phyloP scores from a whole-genome alignment of 2,329 filamentous ascomycete genomes.

The Xylaria sp. region DNA sequence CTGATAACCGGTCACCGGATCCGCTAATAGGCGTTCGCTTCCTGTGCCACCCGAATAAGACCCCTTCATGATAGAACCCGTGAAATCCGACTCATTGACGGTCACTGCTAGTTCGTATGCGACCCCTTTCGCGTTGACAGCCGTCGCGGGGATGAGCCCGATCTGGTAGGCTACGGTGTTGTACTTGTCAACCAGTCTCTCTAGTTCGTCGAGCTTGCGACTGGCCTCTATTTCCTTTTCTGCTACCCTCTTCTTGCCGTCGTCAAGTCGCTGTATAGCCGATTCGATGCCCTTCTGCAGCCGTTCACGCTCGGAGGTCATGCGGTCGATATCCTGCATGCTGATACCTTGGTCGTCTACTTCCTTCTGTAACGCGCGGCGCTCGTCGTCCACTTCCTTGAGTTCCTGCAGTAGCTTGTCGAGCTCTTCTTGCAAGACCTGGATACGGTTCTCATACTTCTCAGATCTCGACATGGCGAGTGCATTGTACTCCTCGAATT shows the following conservation, averaged over 20 bases:
- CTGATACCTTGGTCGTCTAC: conserved; percentile 94
- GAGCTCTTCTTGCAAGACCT: conserved; percentile 84
- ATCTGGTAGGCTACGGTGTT: conserved; percentile 95
- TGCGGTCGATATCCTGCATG: conserved; percentile 98
- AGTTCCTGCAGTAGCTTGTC: conserved; percentile 77
- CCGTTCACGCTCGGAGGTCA: conserved; percentile 93
- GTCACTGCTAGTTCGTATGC: conserved; percentile 84
- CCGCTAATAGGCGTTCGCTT: conserved; percentile 78
- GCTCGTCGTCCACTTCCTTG: conserved; percentile 80
- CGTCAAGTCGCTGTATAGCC: conserved; percentile 75
- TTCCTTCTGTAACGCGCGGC: conserved; percentile 75
- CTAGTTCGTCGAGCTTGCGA: conserved; percentile 86
- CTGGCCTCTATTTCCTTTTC: conserved; percentile 90
- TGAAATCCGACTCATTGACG: conserved; percentile 82
- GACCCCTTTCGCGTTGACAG: conserved; percentile 80
- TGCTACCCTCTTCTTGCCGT: conserved; percentile 78
- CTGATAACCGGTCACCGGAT: conserved; percentile 83
- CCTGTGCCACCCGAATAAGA: conserved; percentile 48
- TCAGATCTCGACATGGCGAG: conserved; percentile 82
- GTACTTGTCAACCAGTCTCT: conserved; percentile 85
- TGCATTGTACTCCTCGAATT: conserved; percentile 94
- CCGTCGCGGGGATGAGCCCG: conserved; percentile 82
- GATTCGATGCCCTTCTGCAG: conserved; percentile 87
- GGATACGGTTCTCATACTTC: conserved; percentile 81
- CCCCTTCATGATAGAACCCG: conserved; percentile 59